Evolutionary conservation across 1,284 basidiomycete species (phyloP).

Genomic region (Cutaneotrichosporon dermatis): DNA sequence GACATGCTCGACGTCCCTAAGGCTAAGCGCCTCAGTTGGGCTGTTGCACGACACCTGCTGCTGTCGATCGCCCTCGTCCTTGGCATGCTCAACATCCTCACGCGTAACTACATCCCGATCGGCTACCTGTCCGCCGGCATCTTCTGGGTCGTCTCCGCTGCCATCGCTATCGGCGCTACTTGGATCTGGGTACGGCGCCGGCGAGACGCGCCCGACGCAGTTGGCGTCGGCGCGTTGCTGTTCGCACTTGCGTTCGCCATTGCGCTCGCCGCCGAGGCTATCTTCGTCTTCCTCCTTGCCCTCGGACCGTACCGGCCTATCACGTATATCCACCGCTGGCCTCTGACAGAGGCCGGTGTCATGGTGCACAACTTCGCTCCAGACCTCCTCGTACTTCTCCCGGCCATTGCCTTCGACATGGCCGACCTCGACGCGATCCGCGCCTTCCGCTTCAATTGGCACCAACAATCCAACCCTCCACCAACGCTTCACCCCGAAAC

Average conservation of each 20-base stretch:
- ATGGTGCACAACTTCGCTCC: neutral
- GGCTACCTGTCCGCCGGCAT: neutral
- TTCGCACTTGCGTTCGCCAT: neutral
- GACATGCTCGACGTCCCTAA: neutral
- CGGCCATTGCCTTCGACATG: neutral
- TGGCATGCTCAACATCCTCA: neutral
- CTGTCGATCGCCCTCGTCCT: neutral
- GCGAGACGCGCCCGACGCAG: neutral
- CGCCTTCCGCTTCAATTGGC: neutral
- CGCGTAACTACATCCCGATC: neutral
- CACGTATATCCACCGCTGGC: neutral
- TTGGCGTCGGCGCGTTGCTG: neutral
- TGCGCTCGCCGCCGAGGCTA: neutral
- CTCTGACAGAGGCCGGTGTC: neutral
- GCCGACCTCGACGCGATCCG: neutral
- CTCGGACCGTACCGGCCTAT: neutral
- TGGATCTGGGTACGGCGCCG: neutral
- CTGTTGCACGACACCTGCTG: neutral
- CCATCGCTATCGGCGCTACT: neutral
- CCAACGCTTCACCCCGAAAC: neutral
- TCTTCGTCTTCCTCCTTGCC: neutral
- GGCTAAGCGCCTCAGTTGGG: neutral
- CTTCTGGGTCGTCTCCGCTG: neutral
- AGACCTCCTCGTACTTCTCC: neutral
- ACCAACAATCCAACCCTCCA: neutral